These are phyloP conservation scores for Mycena rebaudengoi DNA, from an alignment of 768 basidiomycete species.

Conservation along the genomic window DNA sequence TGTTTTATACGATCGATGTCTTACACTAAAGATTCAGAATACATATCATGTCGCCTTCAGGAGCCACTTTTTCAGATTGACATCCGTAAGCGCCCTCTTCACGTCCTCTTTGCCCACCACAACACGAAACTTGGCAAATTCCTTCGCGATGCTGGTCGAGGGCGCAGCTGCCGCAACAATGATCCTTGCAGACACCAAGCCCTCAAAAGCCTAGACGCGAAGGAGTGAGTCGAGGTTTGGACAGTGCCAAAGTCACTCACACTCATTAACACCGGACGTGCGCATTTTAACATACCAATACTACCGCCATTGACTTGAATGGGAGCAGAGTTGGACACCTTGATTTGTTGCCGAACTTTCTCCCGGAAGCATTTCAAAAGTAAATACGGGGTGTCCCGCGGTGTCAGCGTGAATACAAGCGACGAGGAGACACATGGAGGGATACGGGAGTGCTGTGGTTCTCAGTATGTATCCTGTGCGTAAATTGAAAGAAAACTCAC, in stretches of 20 bases:
- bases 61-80: conserved; percentile 82
- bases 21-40: not conserved
- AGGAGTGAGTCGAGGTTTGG: not conserved
- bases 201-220: conserved; percentile 74
- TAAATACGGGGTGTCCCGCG: conserved; percentile 81
- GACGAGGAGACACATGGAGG: conserved; percentile 83
- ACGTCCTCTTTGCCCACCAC: conserved; percentile 70
- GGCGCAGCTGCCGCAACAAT: conserved; percentile 62
- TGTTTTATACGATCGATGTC: too few relatives aligned
- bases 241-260: conserved; percentile 51
- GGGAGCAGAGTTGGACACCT: conserved; percentile 76
- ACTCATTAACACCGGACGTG: conserved; percentile 67
- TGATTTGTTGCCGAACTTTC: conserved; percentile 77
- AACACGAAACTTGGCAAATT: conserved; percentile 82
- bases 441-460: conserved; percentile 73
- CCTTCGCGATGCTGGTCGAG: conserved; percentile 61
- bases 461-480: not conserved
- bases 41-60: conserved; percentile 52
- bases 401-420: conserved; percentile 82
- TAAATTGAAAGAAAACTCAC: conserved; percentile 46
- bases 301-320: conserved; percentile 77
- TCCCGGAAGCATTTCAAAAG: conserved; percentile 93
- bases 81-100: conserved; percentile 73
- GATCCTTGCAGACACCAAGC: conserved; percentile 62
- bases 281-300: conserved; percentile 78